Conservation (phyloP, 768 basidiomycete genomes). For the Tricholoma furcatifolium region DNA sequence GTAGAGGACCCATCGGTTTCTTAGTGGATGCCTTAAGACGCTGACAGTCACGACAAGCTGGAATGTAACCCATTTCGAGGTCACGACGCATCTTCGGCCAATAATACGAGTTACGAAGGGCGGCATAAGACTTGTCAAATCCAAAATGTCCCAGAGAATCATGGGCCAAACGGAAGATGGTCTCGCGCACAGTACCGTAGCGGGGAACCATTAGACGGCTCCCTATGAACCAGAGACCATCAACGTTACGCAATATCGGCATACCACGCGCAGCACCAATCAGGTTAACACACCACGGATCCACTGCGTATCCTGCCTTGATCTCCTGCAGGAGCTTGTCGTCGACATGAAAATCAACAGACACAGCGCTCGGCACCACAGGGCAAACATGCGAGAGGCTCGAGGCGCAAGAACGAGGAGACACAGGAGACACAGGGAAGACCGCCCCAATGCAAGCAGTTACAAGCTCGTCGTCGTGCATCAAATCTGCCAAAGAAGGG, state of each 20-base stretch:
- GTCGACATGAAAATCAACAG: not conserved
- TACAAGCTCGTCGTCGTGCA: too few relatives aligned
- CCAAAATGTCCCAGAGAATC: slow-evolving; percentile 33
- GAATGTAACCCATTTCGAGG: slow-evolving; percentile 7
- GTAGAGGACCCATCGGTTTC: slow-evolving; percentile 23
- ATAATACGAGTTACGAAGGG: slow-evolving; percentile 23
- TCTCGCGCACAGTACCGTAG: slow-evolving; percentile 1
- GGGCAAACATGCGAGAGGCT: not conserved
- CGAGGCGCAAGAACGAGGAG: too few relatives aligned
- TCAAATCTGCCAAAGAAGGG: not conserved
- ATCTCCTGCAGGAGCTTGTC: not conserved
- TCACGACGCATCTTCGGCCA: slow-evolving; percentile 33
- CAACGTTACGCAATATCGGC: not conserved
- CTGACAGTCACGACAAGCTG: slow-evolving; percentile 11
- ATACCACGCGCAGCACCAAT: not conserved
- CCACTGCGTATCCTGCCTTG: not conserved
- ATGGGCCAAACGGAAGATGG: slow-evolving; percentile 26
- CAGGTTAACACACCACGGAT: not conserved
- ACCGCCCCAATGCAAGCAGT: too few relatives aligned
- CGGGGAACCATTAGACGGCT: not conserved
- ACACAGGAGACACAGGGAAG: too few relatives aligned
- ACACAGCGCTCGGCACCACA: not conserved
- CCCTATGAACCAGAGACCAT: not conserved
- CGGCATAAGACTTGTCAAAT: slow-evolving; percentile 26
- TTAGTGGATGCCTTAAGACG: slow-evolving; percentile 27